These are phyloP conservation scores for Dictyostelium purpureum DNA, from an alignment of 78 protist species.

Conservation along the genomic window DNA sequence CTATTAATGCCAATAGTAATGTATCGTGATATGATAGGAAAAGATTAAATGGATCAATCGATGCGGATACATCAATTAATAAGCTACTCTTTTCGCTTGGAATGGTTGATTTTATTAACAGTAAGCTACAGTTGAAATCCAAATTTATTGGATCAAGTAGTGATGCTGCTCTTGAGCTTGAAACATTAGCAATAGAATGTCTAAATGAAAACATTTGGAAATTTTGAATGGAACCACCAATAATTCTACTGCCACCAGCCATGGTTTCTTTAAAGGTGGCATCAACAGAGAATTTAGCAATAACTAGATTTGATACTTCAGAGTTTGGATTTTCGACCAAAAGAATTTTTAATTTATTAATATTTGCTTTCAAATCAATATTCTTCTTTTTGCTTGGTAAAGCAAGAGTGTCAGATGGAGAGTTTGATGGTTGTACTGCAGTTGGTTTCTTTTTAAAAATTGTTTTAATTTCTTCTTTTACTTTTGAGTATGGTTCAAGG, in stretches of 20 bases:
- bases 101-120: not conserved
- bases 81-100: not conserved
- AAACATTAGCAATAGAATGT: slow-evolving; percentile 31
- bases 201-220: slow-evolving; percentile 55
- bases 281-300: slow-evolving; percentile 16
- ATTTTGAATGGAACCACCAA: not conserved
- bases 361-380: not conserved
- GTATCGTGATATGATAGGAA: slow-evolving; percentile 63
- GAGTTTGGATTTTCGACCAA: slow-evolving; percentile 47
- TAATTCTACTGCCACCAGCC: slow-evolving; percentile 1
- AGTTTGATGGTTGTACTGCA: not conserved
- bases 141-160: slow-evolving; percentile 55
- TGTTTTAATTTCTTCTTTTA: not conserved
- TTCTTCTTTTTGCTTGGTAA: not conserved
- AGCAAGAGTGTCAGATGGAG: no score
- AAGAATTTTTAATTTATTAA: slow-evolving; percentile 38
- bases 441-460: not conserved
- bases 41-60: slow-evolving; percentile 30
- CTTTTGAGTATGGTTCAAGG: not conserved
- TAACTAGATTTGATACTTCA: slow-evolving; percentile 12
- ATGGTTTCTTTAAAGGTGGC: slow-evolving; percentile 1
- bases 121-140: not conserved
- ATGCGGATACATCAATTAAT: slow-evolving; percentile 12
- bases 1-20: slow-evolving; percentile 20
- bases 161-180: slow-evolving; percentile 41